Evolutionary conservation across 441 rosid genomes (phyloP), one percentile per base, ranked within the genome.

Genomic region (Croton laevigatus): DNA sequence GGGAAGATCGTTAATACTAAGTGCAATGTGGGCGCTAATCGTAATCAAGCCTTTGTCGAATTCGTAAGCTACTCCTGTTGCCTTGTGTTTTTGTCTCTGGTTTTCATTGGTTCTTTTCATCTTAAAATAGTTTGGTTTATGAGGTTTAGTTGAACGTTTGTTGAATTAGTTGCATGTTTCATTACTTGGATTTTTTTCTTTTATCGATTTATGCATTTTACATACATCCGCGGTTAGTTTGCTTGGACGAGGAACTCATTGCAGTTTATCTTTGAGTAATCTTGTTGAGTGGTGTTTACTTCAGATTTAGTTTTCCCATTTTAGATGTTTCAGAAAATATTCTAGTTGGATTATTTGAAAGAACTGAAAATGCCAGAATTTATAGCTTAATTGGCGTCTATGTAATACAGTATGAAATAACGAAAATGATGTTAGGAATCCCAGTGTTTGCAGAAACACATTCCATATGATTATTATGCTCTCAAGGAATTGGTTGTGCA

Each of bases 1-100:
- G 98, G 99, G n/a, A 91, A 82, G 81, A 90, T 93, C 84, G 91
- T 95, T 69, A 95, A 95, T 79, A 95, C 98, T 65, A 93, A 93
- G 82, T 83, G 91, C 86, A 93, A 93, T 78, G 98, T 95, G 45
- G 99, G 97, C 71, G 97, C 97, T 0, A 55, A 55, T 55, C 37
- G 60, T 34, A 55, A 55, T 55, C 99, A 92, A 83, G 98, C 98
- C 62, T 95, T 95, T 64, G 98, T 95, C 55, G 99, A 92, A 86
- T 92, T 88, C 71, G 97, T 92, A 76, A 80, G 88, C 59, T 61
- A 22, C 6, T 32, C 4, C 2, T n/a, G 45, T 37, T 13, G 42
- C 17, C 40, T 32, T 22, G 54, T 8, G 73, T 58, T 20, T 51
- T 57, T 5, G 17, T 10, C 57, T 64, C 71, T 40, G 34, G 12